Base-by-base conservation (phyloP, 352 stramenopile species). In the Pythium oligandrum region DNA sequence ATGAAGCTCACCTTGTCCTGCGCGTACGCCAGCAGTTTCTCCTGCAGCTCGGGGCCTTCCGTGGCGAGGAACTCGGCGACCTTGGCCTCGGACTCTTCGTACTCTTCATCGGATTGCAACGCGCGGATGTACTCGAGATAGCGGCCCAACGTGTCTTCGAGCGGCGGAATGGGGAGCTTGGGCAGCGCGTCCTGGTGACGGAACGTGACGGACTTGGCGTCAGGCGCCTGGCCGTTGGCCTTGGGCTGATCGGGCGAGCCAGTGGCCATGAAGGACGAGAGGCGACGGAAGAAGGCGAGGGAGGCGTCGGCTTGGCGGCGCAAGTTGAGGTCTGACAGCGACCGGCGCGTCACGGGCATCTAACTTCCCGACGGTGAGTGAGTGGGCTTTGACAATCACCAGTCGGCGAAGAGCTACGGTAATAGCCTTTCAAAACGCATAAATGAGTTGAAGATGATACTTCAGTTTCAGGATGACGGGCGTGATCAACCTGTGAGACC, bases 91-190 rank as follows among this genome's bases (percentile, higher is more conserved):
- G 83, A 89, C 39, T 59, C 44, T 7, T 48, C 68, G 44, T 81
- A 68, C 51, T 97, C 84, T 7, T 81, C 74, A 0, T 70, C 63
- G 17, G 81, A 87, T 64, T 94, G 79, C 44, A 96, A 66, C 56
- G 86, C 79, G 31, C 79, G 48, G 26, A 90, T 76, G 49, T 73
- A 90, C 54, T 81, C 72, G 40, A 92, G 55, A 60, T 95, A 96
- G 50, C 84, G 78, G 38, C 63, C 59, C 42, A 84, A 77, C 44
- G 86, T 95, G 37, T 86, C 83, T n/a, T 90, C 54, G 10, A 96
- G 77, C 33, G 78, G 62, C 36, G 86, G 87, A 57, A 96, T 93
- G 37, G 84, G 79, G 44, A 96, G 74, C 63, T 96, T 94, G 32
- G 87, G 86, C 17, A 96, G 69, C 43, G 42, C 47, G 31, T 44